These are phyloP conservation scores for Russula foetens DNA, from an alignment of 768 basidiomycete genomes.

Conservation along the genomic window DNA sequence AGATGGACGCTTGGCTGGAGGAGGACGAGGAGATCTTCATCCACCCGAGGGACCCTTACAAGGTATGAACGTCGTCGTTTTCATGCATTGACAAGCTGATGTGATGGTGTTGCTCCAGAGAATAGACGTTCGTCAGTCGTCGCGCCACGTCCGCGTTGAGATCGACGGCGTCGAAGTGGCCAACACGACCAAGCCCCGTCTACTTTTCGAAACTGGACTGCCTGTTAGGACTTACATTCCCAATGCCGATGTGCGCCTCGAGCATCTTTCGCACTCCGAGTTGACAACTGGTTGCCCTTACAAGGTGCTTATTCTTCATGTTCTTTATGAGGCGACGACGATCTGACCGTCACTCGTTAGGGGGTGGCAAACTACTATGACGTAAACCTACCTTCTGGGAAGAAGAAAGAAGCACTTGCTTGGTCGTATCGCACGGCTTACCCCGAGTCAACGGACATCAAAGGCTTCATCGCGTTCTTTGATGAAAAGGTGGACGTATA, in stretches of 20 bases:
- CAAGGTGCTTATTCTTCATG: conserved; percentile 37
- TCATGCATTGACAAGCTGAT: neutral
- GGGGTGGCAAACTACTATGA: conserved; percentile 54
- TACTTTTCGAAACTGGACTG: conserved; percentile 52
- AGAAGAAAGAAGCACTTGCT: conserved; percentile 40
- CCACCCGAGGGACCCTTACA: conserved; percentile 64
- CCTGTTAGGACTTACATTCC: conserved; percentile 55
- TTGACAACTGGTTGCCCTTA: conserved; percentile 49
- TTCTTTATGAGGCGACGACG: neutral
- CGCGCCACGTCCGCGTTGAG: conserved; percentile 52
- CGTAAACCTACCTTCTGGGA: conserved; percentile 38
- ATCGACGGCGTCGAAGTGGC: conserved; percentile 56
- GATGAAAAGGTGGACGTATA: conserved; percentile 64
- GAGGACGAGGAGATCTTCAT: conserved; percentile 55
- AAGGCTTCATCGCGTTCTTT: conserved; percentile 49
- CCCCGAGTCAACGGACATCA: conserved; percentile 42
- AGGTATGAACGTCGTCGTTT: conserved; percentile 32
- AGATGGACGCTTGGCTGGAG: conserved; percentile 59
- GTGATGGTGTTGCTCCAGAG: conserved; percentile 33
- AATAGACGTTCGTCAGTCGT: conserved; percentile 51
- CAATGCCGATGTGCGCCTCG: conserved; percentile 44
- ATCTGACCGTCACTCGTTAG: conserved; percentile 26
- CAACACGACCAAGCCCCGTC: conserved; percentile 43
- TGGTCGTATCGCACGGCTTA: conserved; percentile 58
- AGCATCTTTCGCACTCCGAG: conserved; percentile 41